Evolutionary conservation across 371 early-diverging fungal species (phyloP).

Genomic region (Mucor plumbeus): DNA sequence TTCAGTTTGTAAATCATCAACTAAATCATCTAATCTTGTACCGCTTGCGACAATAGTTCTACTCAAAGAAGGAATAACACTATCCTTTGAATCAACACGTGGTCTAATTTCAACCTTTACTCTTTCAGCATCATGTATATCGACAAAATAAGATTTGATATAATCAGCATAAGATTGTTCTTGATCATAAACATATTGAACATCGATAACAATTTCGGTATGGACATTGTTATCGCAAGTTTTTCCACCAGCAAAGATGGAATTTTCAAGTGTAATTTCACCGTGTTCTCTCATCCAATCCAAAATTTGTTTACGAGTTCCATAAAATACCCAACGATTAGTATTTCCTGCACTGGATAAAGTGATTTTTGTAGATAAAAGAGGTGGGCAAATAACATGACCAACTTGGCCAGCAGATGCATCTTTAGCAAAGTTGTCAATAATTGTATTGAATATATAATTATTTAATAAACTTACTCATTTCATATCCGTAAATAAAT

Average conservation of each 20-base stretch:
- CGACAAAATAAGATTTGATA: conserved; percentile 44
- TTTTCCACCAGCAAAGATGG: conserved; percentile 29
- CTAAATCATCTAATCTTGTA: conserved; percentile 36
- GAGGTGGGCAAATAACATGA: conserved; percentile 47
- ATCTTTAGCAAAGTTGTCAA: conserved; percentile 1
- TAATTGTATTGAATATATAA: neutral
- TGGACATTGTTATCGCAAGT: conserved; percentile 15
- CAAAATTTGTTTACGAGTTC: conserved; percentile 47
- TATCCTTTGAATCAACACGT: conserved; percentile 46
- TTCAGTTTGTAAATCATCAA: conserved; percentile 42
- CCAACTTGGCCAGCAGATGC: conserved; percentile 32
- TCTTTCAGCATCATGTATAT: conserved; percentile 41
- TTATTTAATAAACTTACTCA: conserved; percentile 16
- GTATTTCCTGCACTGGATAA: conserved; percentile 46
- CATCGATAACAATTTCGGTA: conserved; percentile 49
- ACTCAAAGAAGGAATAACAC: conserved; percentile 30
- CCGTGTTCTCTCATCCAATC: conserved; percentile 48
- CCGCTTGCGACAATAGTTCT: conserved; percentile 40
- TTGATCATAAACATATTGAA: conserved; percentile 40
- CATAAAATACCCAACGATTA: conserved; percentile 48
- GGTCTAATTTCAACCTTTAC: conserved; percentile 52
- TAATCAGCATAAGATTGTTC: conserved; percentile 46
- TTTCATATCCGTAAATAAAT: conserved; percentile 52
- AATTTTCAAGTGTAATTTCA: conserved; percentile 42
- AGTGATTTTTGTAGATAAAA: conserved; percentile 44